These are phyloP conservation scores for Tuber aestivum DNA, from an alignment of 495 filamentous ascomycete species.

Conservation along the genomic window DNA sequence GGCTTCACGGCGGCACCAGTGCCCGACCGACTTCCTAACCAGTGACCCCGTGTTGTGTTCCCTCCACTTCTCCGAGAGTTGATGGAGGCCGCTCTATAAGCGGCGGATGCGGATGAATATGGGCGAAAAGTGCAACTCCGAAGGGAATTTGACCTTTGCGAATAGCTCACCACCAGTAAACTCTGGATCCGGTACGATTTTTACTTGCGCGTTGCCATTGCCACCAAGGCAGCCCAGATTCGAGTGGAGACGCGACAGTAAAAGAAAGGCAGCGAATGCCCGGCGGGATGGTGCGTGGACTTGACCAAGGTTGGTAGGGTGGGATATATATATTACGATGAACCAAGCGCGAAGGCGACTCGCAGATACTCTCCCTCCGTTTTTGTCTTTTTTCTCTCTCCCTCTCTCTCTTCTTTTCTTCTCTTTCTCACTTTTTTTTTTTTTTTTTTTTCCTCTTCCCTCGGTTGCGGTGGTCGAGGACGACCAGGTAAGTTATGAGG, in stretches of 20 bases:
- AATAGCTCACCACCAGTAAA: not conserved
- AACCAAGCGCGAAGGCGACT: conserved; percentile 19
- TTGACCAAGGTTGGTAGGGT: not conserved
- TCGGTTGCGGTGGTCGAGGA: no score
- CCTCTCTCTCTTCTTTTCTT: not conserved
- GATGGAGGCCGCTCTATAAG: not conserved
- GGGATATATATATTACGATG: conserved; percentile 19
- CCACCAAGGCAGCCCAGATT: not conserved
- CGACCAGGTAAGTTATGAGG: not conserved
- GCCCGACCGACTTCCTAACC: not conserved
- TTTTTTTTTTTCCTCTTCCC: not conserved
- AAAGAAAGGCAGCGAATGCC: not conserved
- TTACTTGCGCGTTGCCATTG: conserved; percentile 3
- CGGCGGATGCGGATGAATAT: not conserved
- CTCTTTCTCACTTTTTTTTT: not conserved
- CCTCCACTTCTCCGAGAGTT: not conserved
- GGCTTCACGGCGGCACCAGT: not conserved
- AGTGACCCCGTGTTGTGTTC: not conserved
- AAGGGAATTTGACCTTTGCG: not conserved
- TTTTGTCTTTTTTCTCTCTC: conserved; percentile 10
- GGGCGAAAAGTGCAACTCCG: not conserved
- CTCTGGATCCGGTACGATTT: not conserved
- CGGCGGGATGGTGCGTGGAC: not conserved
- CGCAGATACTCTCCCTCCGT: conserved; percentile 5
- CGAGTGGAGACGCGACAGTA: not conserved